Evolutionary conservation across 768 basidiomycete species (phyloP), one percentile per base, ranked within the genome.

Genomic region (Pleurotus tuber-regium): DNA sequence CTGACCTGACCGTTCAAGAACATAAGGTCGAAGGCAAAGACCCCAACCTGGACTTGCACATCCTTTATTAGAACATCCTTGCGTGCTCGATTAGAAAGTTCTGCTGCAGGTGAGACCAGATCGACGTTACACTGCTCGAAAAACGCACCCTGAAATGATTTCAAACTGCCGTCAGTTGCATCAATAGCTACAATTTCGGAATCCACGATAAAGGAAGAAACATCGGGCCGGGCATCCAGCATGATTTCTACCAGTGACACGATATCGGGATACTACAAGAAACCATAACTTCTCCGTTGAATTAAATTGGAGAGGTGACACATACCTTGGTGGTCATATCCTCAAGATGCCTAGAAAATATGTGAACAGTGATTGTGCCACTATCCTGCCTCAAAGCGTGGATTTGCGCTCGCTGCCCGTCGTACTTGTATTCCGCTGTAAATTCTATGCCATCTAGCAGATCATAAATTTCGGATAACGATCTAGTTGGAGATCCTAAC

Each of bases 11-110:
- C 86, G 66, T 96, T 85, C 41, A 92, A 70, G 61, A 84, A 84
- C 90, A 97, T 89, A 53, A 96, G 60, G 69, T 97, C 94, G 65
- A 96, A 97, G 0, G 81, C 86, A 65, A 81, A 95, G 2, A 96
- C 77, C n/a, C 87, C 86, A 1, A 96, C 90, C 21, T 82, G 67
- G 35, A 95, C 78, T 55, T 80, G 85, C 60, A 97, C 78, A 59
- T 93, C 82, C 53, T 78, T 75, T 4, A 91, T 65, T 51, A 79
- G 69, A 26, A 94, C 93, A 61, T 90, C 86, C 63, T 94, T 93
- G 42, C 88, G 83, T 6, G 91, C 85, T 51, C 93, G 78, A 57
- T 86, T 89, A 1, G 91, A 88, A 23, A 97, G 73, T 42, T 92
- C 89, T 47, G 21, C 21, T 16, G 4, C 2, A 19, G 23, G 46